These are phyloP conservation scores for Spathaspora jeffriesii DNA, from an alignment of 1,139 yeast species.

Conservation along the genomic window DNA sequence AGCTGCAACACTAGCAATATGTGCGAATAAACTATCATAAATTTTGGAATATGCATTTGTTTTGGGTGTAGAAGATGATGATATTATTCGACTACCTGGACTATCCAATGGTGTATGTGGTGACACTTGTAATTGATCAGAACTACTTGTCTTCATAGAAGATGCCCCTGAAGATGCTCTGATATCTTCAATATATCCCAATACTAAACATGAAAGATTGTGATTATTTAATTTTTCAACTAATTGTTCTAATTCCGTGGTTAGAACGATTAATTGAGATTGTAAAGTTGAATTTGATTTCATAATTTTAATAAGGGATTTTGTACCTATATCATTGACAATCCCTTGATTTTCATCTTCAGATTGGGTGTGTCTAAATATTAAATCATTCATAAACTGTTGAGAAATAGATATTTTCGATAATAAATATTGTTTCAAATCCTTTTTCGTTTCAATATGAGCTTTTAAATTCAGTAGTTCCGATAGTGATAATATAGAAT, in stretches of 20 bases:
- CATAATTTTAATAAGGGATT: slow-evolving; percentile 30
- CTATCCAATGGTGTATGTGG: slow-evolving; percentile 6
- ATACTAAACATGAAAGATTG: slow-evolving; percentile 43
- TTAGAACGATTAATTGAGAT: slow-evolving; percentile 26
- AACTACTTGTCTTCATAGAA: neutral
- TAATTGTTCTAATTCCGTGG: slow-evolving; percentile 32
- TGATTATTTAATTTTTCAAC: slow-evolving; percentile 34
- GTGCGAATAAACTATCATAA: slow-evolving; percentile 52
- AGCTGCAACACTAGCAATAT: slow-evolving; percentile 56
- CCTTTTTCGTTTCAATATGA: slow-evolving; percentile 29
- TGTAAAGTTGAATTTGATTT: slow-evolving; percentile 36
- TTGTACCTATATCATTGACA: slow-evolving; percentile 23
- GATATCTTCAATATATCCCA: slow-evolving; percentile 49
- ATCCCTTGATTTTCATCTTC: slow-evolving; percentile 9
- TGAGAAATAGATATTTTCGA: slow-evolving; percentile 35
- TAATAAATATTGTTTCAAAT: slow-evolving; percentile 31
- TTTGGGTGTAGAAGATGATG: slow-evolving; percentile 7
- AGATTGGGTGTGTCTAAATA: slow-evolving; percentile 8
- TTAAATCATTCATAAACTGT: slow-evolving; percentile 33
- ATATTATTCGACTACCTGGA: slow-evolving; percentile 4
- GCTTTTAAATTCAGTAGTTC: slow-evolving; percentile 30
- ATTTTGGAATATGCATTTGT: slow-evolving; percentile 6
- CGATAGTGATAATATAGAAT: slow-evolving; percentile 34
- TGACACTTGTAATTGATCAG: slow-evolving; percentile 1
- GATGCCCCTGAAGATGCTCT: slow-evolving; percentile 18